Percentiles rank a stretch among this genome's conserved stretches.
Conservation (phyloP, 306 rosid genomes). For the Herpetospermum pedunculosum region DNA sequence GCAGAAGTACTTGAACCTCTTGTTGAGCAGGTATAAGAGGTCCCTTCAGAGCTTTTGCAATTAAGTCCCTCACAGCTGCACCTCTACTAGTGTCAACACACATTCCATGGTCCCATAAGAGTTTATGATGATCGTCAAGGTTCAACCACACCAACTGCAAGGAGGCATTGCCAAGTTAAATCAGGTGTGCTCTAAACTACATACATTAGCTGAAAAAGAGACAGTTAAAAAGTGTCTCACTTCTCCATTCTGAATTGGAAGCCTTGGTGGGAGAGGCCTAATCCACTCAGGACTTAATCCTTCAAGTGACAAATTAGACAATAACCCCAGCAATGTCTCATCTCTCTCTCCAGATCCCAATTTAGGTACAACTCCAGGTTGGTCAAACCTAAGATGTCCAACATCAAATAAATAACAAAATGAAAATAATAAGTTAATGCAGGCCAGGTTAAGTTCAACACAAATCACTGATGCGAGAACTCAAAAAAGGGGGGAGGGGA, state of each 20-base stretch:
- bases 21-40: constrained; percentile 85
- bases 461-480: not conserved
- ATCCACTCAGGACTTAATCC: constrained; percentile 83
- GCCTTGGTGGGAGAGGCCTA: constrained; percentile 90
- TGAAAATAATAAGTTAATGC: not conserved
- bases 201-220: constrained; percentile 1
- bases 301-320: constrained; percentile 58
- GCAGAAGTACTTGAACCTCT: constrained; percentile 41
- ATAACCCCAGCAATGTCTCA: constrained; percentile 56
- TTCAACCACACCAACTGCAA: constrained; percentile 98
- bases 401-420: not conserved
- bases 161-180: constrained; percentile 22
- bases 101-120: constrained; percentile 92
- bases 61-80: constrained; percentile 82
- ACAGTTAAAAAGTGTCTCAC: constrained; percentile 27
- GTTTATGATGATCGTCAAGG: constrained; percentile 74
- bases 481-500: not conserved
- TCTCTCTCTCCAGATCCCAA: constrained; percentile 85
- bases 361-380: constrained; percentile 60
- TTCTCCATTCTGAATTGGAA: constrained; percentile 79
- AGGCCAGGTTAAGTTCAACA: not conserved
- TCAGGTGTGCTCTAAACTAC: constrained; percentile 16
- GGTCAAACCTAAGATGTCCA: constrained; percentile 49
- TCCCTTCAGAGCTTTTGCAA: constrained; percentile 86
- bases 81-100: constrained; percentile 94